phyloP scores from a whole-genome alignment of 768 basidiomycete species.

The Lactarius evosmus region DNA sequence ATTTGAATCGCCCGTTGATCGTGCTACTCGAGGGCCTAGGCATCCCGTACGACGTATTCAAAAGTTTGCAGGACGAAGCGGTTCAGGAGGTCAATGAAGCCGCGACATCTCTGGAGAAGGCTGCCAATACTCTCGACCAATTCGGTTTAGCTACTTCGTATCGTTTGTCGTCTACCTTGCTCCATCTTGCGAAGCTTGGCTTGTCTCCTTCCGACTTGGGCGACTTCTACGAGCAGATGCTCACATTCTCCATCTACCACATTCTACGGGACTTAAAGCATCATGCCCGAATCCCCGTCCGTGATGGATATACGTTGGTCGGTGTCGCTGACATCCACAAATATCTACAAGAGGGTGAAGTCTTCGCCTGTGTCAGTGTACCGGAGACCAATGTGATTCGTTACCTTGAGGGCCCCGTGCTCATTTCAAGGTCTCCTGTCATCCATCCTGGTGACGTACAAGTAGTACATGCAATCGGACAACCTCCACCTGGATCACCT shows the following conservation, averaged over 20 bases:
- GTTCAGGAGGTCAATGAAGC: constrained; percentile 47
- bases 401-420: constrained; percentile 52
- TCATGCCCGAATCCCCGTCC: constrained; percentile 62
- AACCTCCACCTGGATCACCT: constrained; percentile 51
- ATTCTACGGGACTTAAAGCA: constrained; percentile 64
- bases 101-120: constrained; percentile 40
- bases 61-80: constrained; percentile 50
- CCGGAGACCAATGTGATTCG: constrained; percentile 36
- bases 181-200: constrained; percentile 48
- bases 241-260: constrained; percentile 57
- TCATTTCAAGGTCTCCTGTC: constrained; percentile 62
- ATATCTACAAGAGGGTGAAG: constrained; percentile 49
- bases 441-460: constrained; percentile 70
- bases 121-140: constrained; percentile 50
- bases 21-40: constrained; percentile 62
- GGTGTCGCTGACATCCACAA: constrained; percentile 66
- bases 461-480: constrained; percentile 56
- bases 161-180: constrained; percentile 51
- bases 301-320: constrained; percentile 61
- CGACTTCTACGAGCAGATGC: constrained; percentile 49
- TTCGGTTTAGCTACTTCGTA: constrained; percentile 59
- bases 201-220: constrained; percentile 39
- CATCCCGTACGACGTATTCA: constrained; percentile 51
- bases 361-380: constrained; percentile 58
- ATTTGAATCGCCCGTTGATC: constrained; percentile 60